Evolutionary conservation across 805 yeast genomes (phyloP).

Genomic region (Cyberlindnera japonica): DNA sequence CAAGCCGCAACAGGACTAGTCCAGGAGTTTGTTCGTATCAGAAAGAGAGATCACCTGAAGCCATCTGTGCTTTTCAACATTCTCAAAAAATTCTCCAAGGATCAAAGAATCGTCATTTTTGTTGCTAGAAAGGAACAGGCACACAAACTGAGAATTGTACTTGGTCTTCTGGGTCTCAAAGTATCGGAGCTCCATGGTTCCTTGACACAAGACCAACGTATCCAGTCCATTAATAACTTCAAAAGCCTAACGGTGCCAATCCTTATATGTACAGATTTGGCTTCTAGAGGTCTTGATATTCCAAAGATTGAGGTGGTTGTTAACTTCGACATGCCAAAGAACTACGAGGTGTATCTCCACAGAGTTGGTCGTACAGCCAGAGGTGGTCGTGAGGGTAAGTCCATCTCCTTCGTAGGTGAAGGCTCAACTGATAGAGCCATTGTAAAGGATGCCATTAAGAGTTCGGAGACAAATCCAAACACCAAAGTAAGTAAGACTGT

Average conservation of each 20-base stretch:
- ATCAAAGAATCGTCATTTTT: conserved; percentile 77
- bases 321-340: conserved; percentile 94
- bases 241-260: conserved; percentile 81
- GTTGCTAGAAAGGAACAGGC: conserved; percentile 91
- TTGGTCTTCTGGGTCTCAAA: conserved; percentile 72
- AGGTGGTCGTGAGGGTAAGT: conserved; percentile 95
- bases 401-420: conserved; percentile 94
- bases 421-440: conserved; percentile 79
- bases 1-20: conserved; percentile 86
- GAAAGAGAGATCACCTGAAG: conserved; percentile 80
- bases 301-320: conserved; percentile 95
- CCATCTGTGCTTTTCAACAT: conserved; percentile 79
- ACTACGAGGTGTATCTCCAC: conserved; percentile 87
- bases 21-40: conserved; percentile 92
- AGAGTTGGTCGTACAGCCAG: conserved; percentile 99
- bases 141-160: conserved; percentile 72
- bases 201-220: conserved; percentile 88
- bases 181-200: conserved; percentile 84
- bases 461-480: conserved; percentile 44
- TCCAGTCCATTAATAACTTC: conserved; percentile 76
- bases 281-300: conserved; percentile 98
- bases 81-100: conserved; percentile 60
- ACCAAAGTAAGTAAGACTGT: conserved; percentile 55
- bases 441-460: conserved; percentile 85
- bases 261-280: conserved; percentile 93